A percentile compares a stretch with the other conserved stretches of the same genome.
phyloP scores from a whole-genome alignment of 1,284 basidiomycete genomes.

The Cryptococcus hybrid region DNA sequence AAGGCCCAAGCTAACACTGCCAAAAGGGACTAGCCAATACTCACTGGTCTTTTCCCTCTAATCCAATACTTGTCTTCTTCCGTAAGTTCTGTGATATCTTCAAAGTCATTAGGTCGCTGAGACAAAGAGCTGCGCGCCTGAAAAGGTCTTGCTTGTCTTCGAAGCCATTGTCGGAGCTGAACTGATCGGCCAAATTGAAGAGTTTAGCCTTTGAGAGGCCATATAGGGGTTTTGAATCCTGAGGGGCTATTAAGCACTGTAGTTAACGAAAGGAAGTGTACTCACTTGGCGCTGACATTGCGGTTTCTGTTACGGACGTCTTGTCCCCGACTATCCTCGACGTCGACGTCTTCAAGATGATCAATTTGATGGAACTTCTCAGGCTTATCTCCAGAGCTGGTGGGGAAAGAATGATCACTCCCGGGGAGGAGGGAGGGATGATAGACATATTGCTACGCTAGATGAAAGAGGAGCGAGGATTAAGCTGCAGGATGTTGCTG shows the following conservation, averaged over 20 bases:
- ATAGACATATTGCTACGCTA: background rate
- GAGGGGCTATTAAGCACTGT: background rate
- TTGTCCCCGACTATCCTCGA: conserved; percentile 8
- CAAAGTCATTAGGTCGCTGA: conserved; percentile 59
- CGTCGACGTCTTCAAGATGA: conserved; percentile 13
- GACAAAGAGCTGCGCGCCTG: conserved; percentile 64
- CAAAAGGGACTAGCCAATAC: conserved; percentile 44
- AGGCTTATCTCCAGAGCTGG: conserved; percentile 3
- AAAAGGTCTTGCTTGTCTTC: conserved; percentile 53
- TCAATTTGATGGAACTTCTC: conserved; percentile 12
- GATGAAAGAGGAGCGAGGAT: too few species aligned
- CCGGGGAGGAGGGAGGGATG: conserved; percentile 1
- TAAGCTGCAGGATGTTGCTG: too few species aligned
- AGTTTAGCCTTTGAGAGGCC: conserved; percentile 48
- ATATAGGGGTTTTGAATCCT: conserved; percentile 36
- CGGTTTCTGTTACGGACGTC: conserved; percentile 15
- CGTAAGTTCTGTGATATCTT: conserved; percentile 57
- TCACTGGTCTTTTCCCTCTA: conserved; percentile 60
- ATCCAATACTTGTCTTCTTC: conserved; percentile 60
- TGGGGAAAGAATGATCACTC: conserved; percentile 1
- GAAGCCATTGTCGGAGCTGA: conserved; percentile 55
- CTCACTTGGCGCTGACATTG: conserved; percentile 29
- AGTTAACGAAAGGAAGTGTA: background rate
- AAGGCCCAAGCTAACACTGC: too few species aligned
- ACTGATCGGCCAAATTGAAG: conserved; percentile 58